phyloP scores from a whole-genome alignment of 257 asterid species.

The Salvia splendens region DNA sequence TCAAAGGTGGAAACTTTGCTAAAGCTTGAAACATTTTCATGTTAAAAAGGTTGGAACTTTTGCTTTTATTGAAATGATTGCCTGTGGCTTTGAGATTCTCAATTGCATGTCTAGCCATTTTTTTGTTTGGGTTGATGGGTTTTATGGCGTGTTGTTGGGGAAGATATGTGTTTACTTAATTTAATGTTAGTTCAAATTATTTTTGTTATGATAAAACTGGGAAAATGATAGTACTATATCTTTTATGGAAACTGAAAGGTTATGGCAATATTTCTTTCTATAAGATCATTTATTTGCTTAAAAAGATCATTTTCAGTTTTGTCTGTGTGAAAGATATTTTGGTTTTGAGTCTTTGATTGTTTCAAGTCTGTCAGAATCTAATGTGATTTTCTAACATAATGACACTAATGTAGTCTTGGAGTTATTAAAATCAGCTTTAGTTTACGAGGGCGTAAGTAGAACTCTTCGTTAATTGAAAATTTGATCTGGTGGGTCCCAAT shows the following conservation, averaged over 20 bases:
- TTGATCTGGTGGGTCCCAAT: conserved; percentile 6
- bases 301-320: background rate
- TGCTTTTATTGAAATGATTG: conserved; percentile 26
- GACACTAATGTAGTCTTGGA: conserved; percentile 9
- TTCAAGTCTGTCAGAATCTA: conserved; percentile 14
- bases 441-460: conserved; percentile 1
- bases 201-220: background rate
- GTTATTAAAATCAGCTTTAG: conserved; percentile 1
- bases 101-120: conserved; percentile 14
- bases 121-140: conserved; percentile 28
- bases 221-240: background rate
- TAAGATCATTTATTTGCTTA: conserved; percentile 11
- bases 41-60: conserved; percentile 44
- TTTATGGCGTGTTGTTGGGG: conserved; percentile 27
- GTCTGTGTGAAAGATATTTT: background rate
- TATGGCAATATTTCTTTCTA: background rate
- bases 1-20: conserved; percentile 43
- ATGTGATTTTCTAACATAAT: background rate
- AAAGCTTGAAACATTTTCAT: conserved; percentile 48
- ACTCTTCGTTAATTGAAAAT: background rate
- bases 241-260: conserved; percentile 22
- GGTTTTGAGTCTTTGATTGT: conserved; percentile 19
- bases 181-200: background rate
- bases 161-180: conserved; percentile 16
- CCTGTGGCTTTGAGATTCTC: conserved; percentile 30